A percentile compares a stretch with the other conserved stretches of the same genome.
Evolutionary conservation across 257 asterid species (phyloP).

Genomic region (Marsdenia floribunda): DNA sequence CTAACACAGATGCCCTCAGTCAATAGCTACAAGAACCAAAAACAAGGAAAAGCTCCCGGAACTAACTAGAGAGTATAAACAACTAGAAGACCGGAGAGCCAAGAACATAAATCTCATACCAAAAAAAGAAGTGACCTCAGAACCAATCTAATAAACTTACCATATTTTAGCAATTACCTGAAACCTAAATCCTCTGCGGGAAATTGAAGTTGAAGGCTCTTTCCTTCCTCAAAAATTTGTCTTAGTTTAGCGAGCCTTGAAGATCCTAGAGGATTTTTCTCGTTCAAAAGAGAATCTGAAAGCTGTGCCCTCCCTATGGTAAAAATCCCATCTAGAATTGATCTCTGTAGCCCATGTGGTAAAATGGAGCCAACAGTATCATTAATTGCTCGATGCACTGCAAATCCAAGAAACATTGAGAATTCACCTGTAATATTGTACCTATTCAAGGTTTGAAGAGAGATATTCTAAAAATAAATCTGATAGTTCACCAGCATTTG

Average conservation of each 20-base stretch:
- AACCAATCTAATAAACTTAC: not conserved
- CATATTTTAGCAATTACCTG: slow-evolving; percentile 36
- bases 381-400: slow-evolving; percentile 77
- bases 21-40: not conserved
- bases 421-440: not conserved
- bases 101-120: not conserved
- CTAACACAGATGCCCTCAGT: slow-evolving; percentile 30
- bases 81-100: not conserved
- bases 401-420: slow-evolving; percentile 15
- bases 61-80: not conserved
- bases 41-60: not conserved
- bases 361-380: slow-evolving; percentile 55
- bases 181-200: slow-evolving; percentile 97
- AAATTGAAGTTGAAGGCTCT: slow-evolving; percentile 96
- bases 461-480: not conserved
- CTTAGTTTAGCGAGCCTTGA: slow-evolving; percentile 67
- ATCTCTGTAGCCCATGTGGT: slow-evolving; percentile 60
- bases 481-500: slow-evolving; percentile 59
- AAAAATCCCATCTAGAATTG: slow-evolving; percentile 67
- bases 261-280: slow-evolving; percentile 77
- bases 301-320: slow-evolving; percentile 86
- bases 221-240: slow-evolving; percentile 74
- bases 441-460: slow-evolving; percentile 3
- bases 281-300: slow-evolving; percentile 64
- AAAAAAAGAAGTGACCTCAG: not conserved